phyloP scores from a whole-genome alignment of 2,329 filamentous ascomycete genomes.

The Pyricularia sp. region DNA sequence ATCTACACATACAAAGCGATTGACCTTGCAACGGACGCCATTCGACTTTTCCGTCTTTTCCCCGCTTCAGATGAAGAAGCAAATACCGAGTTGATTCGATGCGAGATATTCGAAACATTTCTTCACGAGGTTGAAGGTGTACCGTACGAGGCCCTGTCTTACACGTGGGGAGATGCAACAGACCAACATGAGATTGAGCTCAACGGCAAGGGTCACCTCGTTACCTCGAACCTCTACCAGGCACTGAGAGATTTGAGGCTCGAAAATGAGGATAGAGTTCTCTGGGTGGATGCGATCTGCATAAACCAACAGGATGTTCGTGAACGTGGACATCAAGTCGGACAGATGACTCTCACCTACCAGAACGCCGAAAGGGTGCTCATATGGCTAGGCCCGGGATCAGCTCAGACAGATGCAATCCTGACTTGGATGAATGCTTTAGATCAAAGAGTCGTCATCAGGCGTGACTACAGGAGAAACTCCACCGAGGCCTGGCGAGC shows the following conservation, averaged over 20 bases:
- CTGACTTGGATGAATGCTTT: not conserved
- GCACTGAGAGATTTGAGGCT: not conserved
- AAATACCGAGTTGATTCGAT: slow-evolving; percentile 4
- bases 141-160: slow-evolving; percentile 13
- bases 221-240: not conserved
- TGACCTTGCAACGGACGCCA: not conserved
- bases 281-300: slow-evolving; percentile 1
- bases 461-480: not conserved
- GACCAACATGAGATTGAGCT: not conserved
- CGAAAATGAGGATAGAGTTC: not conserved
- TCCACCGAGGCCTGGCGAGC: not conserved
- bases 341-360: not conserved
- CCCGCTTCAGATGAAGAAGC: not conserved
- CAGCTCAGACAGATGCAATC: not conserved
- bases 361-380: not conserved
- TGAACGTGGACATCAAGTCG: not conserved
- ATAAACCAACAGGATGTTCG: not conserved
- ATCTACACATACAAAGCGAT: not conserved
- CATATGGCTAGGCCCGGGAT: not conserved
- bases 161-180: slow-evolving; percentile 9
- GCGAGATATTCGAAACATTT: slow-evolving; percentile 11
- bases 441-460: not conserved
- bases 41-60: not conserved
- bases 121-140: slow-evolving; percentile 4
- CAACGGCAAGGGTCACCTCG: not conserved